A percentile compares a stretch with the other conserved stretches of the same genome.
phyloP scores from a whole-genome alignment of 1,284 basidiomycete species.

The Apiotrichum gracile region DNA sequence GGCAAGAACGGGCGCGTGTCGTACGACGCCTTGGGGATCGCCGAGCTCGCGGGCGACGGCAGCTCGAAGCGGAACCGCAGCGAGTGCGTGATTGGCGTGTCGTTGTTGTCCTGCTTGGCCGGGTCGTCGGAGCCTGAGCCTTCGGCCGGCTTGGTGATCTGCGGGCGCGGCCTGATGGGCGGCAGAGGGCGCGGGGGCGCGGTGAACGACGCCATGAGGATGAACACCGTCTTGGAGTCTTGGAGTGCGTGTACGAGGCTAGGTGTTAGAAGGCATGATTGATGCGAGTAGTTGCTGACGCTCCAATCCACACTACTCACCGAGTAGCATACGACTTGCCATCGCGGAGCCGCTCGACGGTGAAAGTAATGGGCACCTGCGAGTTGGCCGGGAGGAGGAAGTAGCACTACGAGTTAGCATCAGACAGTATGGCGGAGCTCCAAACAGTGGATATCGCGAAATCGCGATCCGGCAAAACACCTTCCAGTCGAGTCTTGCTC shows the following conservation, averaged over 20 bases:
- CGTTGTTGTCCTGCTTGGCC: slow-evolving; percentile 5
- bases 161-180: too few species aligned
- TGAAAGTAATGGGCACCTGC: slow-evolving; percentile 72
- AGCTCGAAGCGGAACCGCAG: slow-evolving; percentile 15
- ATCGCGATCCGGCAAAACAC: too few species aligned
- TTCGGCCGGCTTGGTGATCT: background rate
- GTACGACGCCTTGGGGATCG: background rate
- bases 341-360: slow-evolving; percentile 76
- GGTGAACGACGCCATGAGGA: slow-evolving; percentile 80
- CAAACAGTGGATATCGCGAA: too few species aligned
- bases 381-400: slow-evolving; percentile 57
- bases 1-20: slow-evolving; percentile 15
- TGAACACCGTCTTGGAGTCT: slow-evolving; percentile 68
- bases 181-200: slow-evolving; percentile 50
- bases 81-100: slow-evolving; percentile 12
- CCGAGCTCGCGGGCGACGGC: background rate
- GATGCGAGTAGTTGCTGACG: too few species aligned
- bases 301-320: background rate
- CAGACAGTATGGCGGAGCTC: too few species aligned
- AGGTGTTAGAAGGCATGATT: slow-evolving; percentile 54
- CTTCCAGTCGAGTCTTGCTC: background rate
- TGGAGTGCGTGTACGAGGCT: slow-evolving; percentile 71
- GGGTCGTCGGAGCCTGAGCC: background rate
- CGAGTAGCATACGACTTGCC: slow-evolving; percentile 40
- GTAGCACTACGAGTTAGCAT: slow-evolving; percentile 31